Base-by-base conservation (phyloP, 345 rosid genomes). In the Eucalyptus caleyi region DNA sequence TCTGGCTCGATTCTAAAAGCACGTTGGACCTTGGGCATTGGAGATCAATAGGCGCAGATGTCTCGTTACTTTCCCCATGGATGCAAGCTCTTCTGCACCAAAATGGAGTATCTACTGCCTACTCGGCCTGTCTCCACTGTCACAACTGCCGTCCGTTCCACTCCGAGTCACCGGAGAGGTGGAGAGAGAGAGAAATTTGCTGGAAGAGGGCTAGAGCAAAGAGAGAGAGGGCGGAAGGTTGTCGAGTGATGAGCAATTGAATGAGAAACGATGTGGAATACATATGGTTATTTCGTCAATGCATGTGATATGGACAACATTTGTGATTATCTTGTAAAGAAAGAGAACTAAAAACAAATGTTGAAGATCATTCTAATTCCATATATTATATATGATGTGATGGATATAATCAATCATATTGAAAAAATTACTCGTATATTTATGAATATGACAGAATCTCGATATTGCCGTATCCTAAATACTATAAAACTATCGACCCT, bases 41-140 rank as follows among this genome's bases (percentile, higher is more conserved):
- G 37, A 65, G 72, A 65, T 65, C 72, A n/a, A 4, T 2, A 15
- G 72, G 32, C 19, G 72, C 32, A 65, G 72, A 65, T 65, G 72
- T 15, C 72, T 65, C 37, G 18, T 65, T 65, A 7, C 72, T 65
- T 67, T 67, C 21, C 40, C 80, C 80, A 32, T 16, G 34, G 11
- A 67, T 67, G 80, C 80, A 32, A 32, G 23, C 77, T 16, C 21
- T 67, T 67, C 80, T 67, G 80, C 80, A 67, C 80, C 21, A 60
- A 60, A 60, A 27, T 27, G 69, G n/a, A 6, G 69, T 27, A 12
- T 60, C 16, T 30, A 12, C 69, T 30, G 21, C 11, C 80, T 16
- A n/a, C 6, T 16, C 0, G 19, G 80, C 11, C 23, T 0, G 6
- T n/a, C 23, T 32, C 40, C 11, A 0, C 80, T 9, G 5, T 32